phyloP scores from a whole-genome alignment of 768 basidiomycete genomes.

The Psilocybe cubensis region DNA sequence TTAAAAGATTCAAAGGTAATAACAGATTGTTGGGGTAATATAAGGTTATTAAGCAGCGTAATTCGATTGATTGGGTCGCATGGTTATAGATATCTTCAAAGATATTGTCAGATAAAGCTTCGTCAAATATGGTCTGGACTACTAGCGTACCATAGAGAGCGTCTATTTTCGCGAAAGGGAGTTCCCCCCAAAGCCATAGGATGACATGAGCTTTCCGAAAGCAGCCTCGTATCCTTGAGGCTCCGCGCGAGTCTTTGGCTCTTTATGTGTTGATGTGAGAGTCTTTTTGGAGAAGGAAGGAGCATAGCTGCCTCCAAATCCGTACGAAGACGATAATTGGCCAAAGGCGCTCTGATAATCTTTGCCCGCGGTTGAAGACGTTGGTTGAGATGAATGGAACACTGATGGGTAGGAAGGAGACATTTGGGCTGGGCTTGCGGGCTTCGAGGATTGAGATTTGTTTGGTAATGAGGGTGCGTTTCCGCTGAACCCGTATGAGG shows the following conservation, averaged over 20 bases:
- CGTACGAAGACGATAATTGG: conserved; percentile 16
- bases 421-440: background rate
- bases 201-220: conserved; percentile 11
- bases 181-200: background rate
- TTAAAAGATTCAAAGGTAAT: too few species aligned
- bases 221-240: conserved; percentile 28
- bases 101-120: too few species aligned
- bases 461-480: conserved; percentile 12
- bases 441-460: conserved; percentile 8
- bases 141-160: too few species aligned
- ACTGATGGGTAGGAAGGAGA: background rate
- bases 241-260: background rate
- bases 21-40: too few species aligned
- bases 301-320: background rate
- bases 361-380: too few species aligned
- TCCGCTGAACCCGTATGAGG: conserved; percentile 14
- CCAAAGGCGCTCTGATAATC: conserved; percentile 29
- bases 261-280: background rate
- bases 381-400: background rate
- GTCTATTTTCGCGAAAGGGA: background rate
- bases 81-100: too few species aligned
- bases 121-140: too few species aligned
- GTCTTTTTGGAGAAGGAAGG: background rate
- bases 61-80: too few species aligned
- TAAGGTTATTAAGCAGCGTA: too few species aligned